Evolutionary conservation across 2,329 filamentous ascomycete genomes (phyloP).

Genomic region (Kalaharituber pfeilii): DNA sequence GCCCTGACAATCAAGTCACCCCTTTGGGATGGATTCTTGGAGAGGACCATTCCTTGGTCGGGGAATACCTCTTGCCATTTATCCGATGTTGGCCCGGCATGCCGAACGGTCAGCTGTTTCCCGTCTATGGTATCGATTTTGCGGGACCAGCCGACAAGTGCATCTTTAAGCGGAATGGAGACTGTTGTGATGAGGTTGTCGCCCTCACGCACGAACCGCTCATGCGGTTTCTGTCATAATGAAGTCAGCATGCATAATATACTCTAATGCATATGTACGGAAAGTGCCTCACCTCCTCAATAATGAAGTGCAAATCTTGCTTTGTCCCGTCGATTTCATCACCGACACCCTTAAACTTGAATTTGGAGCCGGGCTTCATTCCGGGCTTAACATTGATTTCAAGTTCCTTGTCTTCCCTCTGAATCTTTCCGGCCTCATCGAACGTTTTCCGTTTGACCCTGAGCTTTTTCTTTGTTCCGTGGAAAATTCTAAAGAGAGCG

Average conservation of each 20-base stretch:
- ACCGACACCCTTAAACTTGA: constrained; percentile 94
- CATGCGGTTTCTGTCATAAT: constrained; percentile 67
- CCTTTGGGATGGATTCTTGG: constrained; percentile 68
- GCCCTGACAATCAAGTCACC: constrained; percentile 81
- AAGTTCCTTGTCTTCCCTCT: constrained; percentile 71
- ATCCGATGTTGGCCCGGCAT: constrained; percentile 68
- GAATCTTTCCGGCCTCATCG: constrained; percentile 66
- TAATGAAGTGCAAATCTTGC: constrained; percentile 87
- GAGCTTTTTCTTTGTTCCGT: constrained; percentile 84
- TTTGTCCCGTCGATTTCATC: constrained; percentile 93
- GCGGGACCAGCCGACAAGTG: constrained; percentile 79
- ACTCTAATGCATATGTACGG: background rate
- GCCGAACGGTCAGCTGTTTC: constrained; percentile 63
- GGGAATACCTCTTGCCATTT: constrained; percentile 69
- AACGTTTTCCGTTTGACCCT: constrained; percentile 96
- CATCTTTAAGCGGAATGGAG: constrained; percentile 78
- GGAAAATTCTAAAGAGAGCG: constrained; percentile 39
- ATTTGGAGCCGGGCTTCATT: constrained; percentile 91
- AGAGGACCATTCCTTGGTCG: constrained; percentile 79
- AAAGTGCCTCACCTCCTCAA: constrained; percentile 58
- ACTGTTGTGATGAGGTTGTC: constrained; percentile 69
- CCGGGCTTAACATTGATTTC: constrained; percentile 93
- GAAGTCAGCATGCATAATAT: no score
- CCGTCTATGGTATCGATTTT: constrained; percentile 90
- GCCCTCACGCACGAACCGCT: constrained; percentile 67